Evolutionary conservation across 208 protist species (phyloP).

Genomic region (Acanthamoeba castellanii): DNA sequence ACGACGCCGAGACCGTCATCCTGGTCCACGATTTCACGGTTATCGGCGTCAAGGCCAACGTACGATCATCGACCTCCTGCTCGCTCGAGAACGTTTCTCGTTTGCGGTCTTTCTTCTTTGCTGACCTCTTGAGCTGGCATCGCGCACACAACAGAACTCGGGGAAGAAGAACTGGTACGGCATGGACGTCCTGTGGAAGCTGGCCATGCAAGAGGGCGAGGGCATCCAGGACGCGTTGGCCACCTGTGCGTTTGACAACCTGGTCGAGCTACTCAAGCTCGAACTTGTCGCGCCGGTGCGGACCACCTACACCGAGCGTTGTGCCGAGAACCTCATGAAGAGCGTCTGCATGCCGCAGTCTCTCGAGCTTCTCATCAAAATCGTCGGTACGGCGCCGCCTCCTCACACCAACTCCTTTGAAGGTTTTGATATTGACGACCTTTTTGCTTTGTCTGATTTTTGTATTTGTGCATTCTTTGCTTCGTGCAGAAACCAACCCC

Average conservation of each 20-base stretch:
- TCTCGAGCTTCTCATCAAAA: constrained; percentile 78
- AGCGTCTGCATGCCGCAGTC: constrained; percentile 75
- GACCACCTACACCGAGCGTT: constrained; percentile 70
- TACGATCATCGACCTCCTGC: constrained; percentile 17
- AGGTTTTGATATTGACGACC: background rate
- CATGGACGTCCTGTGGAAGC: constrained; percentile 79
- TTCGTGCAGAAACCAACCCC: constrained; percentile 52
- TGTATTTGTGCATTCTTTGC: background rate
- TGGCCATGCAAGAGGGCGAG: constrained; percentile 60
- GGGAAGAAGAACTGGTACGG: constrained; percentile 80
- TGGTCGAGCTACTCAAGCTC: constrained; percentile 73
- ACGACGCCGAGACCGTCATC: constrained; percentile 66
- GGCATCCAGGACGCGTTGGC: constrained; percentile 27
- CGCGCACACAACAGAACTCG: constrained; percentile 8
- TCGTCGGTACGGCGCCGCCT: constrained; percentile 65
- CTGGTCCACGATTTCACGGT: constrained; percentile 76
- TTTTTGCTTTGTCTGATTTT: background rate
- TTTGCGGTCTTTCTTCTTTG: background rate
- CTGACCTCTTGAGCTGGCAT: background rate
- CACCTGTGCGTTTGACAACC: constrained; percentile 66
- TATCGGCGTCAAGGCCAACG: constrained; percentile 71
- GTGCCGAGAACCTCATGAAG: constrained; percentile 79
- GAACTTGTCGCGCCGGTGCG: constrained; percentile 52
- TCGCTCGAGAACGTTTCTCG: background rate
- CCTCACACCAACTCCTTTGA: background rate